Percentiles rank a stretch among this genome's conserved stretches.
These are phyloP conservation scores for Picea engelmannii DNA, from an alignment of 83 land plant species.

Conservation along the genomic window DNA sequence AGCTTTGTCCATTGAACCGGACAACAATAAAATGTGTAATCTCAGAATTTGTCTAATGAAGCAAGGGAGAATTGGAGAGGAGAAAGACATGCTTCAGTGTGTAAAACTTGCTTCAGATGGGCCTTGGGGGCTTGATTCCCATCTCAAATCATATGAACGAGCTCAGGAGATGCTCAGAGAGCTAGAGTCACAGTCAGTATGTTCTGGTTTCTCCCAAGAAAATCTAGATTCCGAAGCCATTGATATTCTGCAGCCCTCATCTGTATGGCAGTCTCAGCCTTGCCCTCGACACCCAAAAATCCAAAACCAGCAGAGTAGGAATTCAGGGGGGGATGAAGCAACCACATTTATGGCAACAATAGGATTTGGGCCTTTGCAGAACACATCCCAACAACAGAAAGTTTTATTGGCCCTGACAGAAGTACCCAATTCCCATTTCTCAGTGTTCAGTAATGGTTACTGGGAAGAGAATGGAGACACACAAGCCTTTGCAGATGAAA, in stretches of 20 bases:
- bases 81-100: conserved; percentile 45
- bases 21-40: conserved; percentile 99
- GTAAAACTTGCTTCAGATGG: conserved; percentile 54
- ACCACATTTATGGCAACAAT: too few relatives aligned
- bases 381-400: not conserved
- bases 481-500: too few relatives aligned
- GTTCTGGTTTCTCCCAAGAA: too few relatives aligned
- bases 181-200: too few relatives aligned
- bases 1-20: conserved; percentile 54
- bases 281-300: conserved; percentile 28
- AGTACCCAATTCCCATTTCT: not conserved
- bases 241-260: conserved; percentile 45
- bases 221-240: conserved; percentile 11
- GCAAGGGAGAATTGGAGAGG: conserved; percentile 87
- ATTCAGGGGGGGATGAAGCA: too few relatives aligned
- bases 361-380: not conserved
- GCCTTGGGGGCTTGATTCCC: conserved; percentile 75
- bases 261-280: conserved; percentile 62
- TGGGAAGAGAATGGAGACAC: conserved; percentile 1
- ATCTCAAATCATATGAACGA: too few relatives aligned
- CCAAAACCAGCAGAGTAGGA: not conserved
- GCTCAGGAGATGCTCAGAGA: too few relatives aligned
- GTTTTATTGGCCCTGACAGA: not conserved
- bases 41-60: conserved; percentile 98
- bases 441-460: not conserved